These are phyloP conservation scores for Durotheca rogersii DNA, from an alignment of 495 filamentous ascomycete species.

Conservation along the genomic window DNA sequence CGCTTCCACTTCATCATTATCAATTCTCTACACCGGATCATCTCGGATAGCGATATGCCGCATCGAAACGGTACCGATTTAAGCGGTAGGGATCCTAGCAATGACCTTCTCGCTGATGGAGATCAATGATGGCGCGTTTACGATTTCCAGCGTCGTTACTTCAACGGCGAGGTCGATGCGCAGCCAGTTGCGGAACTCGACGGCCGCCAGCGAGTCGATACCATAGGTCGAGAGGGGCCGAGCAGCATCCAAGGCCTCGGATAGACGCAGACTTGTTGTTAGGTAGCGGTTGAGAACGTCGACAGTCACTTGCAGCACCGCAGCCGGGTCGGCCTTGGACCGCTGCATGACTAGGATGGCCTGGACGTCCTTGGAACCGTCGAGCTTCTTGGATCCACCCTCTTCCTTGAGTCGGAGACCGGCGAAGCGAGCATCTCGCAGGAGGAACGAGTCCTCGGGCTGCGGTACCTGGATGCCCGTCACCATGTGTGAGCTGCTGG, in stretches of 20 bases:
- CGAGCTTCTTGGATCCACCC: background rate
- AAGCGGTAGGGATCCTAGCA: no score
- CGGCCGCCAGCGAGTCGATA: constrained; percentile 52
- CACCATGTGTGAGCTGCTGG: constrained; percentile 36
- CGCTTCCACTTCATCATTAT: no score
- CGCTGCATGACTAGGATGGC: background rate
- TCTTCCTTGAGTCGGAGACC: constrained; percentile 1
- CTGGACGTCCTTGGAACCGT: background rate
- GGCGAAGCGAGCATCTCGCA: constrained; percentile 23
- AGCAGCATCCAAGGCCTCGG: constrained; percentile 46
- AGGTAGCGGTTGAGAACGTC: background rate
- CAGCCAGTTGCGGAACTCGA: constrained; percentile 50
- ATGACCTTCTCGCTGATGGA: no score
- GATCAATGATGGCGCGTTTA: no score
- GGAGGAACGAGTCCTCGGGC: constrained; percentile 11
- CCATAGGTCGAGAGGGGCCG: constrained; percentile 47
- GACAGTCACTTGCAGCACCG: background rate
- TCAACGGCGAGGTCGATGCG: constrained; percentile 45
- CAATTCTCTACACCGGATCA: no score
- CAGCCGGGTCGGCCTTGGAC: background rate
- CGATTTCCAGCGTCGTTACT: constrained; percentile 50
- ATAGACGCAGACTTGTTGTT: constrained; percentile 16
- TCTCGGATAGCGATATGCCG: no score
- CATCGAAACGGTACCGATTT: no score
- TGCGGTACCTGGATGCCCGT: constrained; percentile 43